These are phyloP conservation scores for Lodderomyces metapsilosis DNA, from an alignment of 1,139 yeast genomes.

Conservation along the genomic window DNA sequence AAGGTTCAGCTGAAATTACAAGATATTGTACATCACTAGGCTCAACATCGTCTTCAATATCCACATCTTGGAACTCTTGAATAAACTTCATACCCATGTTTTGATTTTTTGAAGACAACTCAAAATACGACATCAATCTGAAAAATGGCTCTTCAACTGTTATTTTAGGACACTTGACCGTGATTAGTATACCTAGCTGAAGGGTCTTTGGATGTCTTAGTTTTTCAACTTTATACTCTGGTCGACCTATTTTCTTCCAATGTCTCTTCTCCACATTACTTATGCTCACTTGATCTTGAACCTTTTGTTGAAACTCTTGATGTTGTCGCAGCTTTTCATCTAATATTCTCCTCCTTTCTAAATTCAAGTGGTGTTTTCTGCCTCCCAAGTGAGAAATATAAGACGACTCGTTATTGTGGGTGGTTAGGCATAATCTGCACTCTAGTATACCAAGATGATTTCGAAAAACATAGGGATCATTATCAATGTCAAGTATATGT, in stretches of 20 bases:
- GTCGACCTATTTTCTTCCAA: constrained; percentile 67
- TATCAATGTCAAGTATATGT: constrained; percentile 59
- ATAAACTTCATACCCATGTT: constrained; percentile 24
- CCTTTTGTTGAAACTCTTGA: constrained; percentile 5
- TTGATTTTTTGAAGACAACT: constrained; percentile 51
- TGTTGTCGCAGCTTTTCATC: constrained; percentile 32
- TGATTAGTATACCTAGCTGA: constrained; percentile 62
- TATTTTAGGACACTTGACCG: constrained; percentile 55
- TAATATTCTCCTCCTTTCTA: constrained; percentile 54
- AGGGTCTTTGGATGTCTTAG: constrained; percentile 58
- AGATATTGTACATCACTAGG: constrained; percentile 54
- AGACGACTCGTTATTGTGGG: constrained; percentile 73
- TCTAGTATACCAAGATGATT: constrained; percentile 75
- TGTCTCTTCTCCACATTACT: constrained; percentile 42
- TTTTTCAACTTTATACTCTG: constrained; percentile 65
- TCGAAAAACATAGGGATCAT: constrained; percentile 74
- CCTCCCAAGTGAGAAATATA: constrained; percentile 82
- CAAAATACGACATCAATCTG: constrained; percentile 73
- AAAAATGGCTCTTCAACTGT: constrained; percentile 55
- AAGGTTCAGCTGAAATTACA: constrained; percentile 81
- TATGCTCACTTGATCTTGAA: constrained; percentile 22
- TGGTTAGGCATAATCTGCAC: constrained; percentile 73
- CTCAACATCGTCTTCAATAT: constrained; percentile 20
- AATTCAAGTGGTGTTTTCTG: constrained; percentile 66
- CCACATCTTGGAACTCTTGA: constrained; percentile 15